phyloP scores from a whole-genome alignment of 2,329 filamentous ascomycete genomes.

The Chaetomium olivaceum region DNA sequence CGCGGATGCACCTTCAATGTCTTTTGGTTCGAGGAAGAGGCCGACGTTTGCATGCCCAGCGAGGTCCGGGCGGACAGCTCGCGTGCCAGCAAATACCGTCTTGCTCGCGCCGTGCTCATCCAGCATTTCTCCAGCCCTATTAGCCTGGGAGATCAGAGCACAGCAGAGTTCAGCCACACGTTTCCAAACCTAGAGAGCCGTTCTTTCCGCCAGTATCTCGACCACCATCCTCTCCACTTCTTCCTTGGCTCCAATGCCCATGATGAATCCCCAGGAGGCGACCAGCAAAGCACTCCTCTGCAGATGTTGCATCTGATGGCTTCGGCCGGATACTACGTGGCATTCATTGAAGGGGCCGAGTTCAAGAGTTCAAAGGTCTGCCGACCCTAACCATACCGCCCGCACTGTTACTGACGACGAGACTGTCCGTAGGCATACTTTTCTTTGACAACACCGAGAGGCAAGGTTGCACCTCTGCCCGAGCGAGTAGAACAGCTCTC shows the following conservation, averaged over 20 bases:
- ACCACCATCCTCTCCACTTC: not conserved
- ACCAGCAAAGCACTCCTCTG: not conserved
- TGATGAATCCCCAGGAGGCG: not conserved
- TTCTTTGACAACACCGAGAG: conserved; percentile 5
- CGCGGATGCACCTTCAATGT: conserved; percentile 8
- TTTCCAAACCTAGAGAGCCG: not conserved
- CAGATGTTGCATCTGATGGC: conserved; percentile 8
- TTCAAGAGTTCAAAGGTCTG: conserved; percentile 7
- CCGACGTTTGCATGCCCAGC: conserved; percentile 7
- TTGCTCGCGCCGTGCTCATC: conserved; percentile 10
- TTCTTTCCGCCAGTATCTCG: not conserved
- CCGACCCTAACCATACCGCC: not conserved
- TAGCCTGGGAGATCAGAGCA: not conserved
- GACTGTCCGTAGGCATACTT: conserved; percentile 3
- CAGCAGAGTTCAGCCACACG: not conserved
- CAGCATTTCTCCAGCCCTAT: conserved; percentile 4
- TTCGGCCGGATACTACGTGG: conserved; percentile 2
- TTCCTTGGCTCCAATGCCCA: conserved; percentile 2
- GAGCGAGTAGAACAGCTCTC: not conserved
- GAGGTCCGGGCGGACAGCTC: conserved; percentile 1
- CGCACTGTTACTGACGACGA: not conserved
- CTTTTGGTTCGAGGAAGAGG: conserved; percentile 8
- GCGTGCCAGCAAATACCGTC: conserved; percentile 8
- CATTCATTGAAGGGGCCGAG: conserved; percentile 2
- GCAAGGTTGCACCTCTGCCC: not conserved